phyloP scores from a whole-genome alignment of 257 asterid species.

The Solanum ossicruentum region DNA sequence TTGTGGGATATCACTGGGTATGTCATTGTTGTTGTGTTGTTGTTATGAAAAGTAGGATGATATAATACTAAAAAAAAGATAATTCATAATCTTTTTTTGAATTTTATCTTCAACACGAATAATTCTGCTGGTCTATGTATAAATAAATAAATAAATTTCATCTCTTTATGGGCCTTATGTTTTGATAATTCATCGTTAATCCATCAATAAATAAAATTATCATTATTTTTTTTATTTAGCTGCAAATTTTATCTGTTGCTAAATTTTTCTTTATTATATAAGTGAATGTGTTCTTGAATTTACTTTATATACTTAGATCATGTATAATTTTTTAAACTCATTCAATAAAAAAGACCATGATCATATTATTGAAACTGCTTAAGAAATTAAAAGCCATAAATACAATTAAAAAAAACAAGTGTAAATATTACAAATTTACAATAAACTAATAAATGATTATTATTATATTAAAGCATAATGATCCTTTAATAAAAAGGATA shows the following conservation, averaged over 20 bases:
- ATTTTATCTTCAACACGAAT: too few species aligned
- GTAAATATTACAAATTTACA: not conserved
- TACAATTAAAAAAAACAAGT: not conserved
- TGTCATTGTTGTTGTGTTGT: too few species aligned
- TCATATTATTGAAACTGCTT: not conserved
- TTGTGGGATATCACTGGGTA: too few species aligned
- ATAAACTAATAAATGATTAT: not conserved
- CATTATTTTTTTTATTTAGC: not conserved
- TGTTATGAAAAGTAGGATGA: not conserved
- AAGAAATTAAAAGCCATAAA: not conserved
- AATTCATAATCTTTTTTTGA: not conserved
- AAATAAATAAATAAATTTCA: too few species aligned
- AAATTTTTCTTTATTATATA: too few species aligned
- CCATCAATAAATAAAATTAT: not conserved
- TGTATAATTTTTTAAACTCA: not conserved
- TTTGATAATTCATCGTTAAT: not conserved
- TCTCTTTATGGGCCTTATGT: not conserved
- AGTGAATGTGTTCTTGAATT: not conserved
- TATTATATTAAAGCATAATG: not conserved
- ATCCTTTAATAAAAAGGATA: not conserved
- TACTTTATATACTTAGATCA: not conserved
- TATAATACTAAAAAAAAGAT: not conserved
- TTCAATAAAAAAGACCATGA: not conserved
- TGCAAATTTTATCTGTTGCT: not conserved
- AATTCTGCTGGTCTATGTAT: not conserved